A percentile compares a stretch with the other conserved stretches of the same genome.
Conservation (phyloP, 306 rosid genomes). For the Purshia tridentata region DNA sequence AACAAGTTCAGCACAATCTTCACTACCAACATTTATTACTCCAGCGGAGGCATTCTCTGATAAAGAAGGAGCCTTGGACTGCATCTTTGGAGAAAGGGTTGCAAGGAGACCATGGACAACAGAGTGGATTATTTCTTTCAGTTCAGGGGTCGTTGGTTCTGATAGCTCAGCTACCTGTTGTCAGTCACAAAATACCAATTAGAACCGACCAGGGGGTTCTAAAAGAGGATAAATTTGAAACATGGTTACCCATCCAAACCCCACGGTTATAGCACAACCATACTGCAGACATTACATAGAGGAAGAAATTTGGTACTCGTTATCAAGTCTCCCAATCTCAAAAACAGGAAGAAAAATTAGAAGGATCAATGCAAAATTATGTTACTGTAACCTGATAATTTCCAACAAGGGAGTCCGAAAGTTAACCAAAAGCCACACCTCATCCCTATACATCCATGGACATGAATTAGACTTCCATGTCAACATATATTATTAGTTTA, state of each 20-base stretch:
- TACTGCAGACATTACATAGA: neutral
- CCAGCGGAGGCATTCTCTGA: constrained; percentile 64
- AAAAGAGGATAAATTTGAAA: neutral
- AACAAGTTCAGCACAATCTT: constrained; percentile 77
- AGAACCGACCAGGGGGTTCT: neutral
- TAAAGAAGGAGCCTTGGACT: constrained; percentile 63
- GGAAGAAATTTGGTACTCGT: neutral
- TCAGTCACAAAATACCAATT: constrained; percentile 18
- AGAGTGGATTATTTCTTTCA: constrained; percentile 77
- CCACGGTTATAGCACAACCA: constrained; percentile 10
- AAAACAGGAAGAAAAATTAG: constrained; percentile 1
- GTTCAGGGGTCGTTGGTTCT: constrained; percentile 75
- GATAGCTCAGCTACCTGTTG: constrained; percentile 88
- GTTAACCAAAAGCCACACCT: constrained; percentile 37
- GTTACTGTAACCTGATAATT: constrained; percentile 25
- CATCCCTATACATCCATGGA: constrained; percentile 40
- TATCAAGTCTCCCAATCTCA: constrained; percentile 7
- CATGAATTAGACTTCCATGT: constrained; percentile 24
- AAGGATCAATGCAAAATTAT: constrained; percentile 1
- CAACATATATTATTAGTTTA: neutral
- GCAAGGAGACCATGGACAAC: constrained; percentile 94
- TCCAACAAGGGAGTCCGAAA: constrained; percentile 31
- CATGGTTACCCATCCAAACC: neutral
- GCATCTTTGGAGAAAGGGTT: constrained; percentile 90
- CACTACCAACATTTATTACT: constrained; percentile 46